Conservation (phyloP, 2,329 filamentous ascomycete species). For the Aspergillus ruber region DNA sequence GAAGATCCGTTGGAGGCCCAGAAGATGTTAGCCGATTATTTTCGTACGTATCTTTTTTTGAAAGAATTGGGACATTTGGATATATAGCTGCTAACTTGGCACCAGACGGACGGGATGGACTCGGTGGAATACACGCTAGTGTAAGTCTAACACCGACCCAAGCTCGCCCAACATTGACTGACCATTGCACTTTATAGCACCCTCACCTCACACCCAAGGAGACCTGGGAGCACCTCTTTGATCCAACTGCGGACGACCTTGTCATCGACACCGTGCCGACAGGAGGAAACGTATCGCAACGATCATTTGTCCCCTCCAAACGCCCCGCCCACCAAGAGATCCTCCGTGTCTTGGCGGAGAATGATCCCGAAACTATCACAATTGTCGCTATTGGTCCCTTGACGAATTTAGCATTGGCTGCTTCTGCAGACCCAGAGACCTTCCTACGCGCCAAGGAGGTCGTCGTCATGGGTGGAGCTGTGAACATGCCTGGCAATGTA, state of each 20-base stretch:
- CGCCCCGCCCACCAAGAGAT: slow-evolving; percentile 76
- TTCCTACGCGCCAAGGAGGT: slow-evolving; percentile 87
- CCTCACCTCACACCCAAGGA: slow-evolving; percentile 69
- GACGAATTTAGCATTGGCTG: slow-evolving; percentile 88
- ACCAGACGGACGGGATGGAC: slow-evolving; percentile 66
- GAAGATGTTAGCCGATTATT: slow-evolving; percentile 73
- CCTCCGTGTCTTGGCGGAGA: slow-evolving; percentile 73
- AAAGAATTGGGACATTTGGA: too few relatives aligned
- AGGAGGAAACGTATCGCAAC: slow-evolving; percentile 28
- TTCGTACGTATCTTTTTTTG: too few relatives aligned
- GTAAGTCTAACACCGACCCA: slow-evolving; percentile 22
- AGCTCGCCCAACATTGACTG: background rate
- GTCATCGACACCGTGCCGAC: slow-evolving; percentile 44
- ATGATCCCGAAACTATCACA: slow-evolving; percentile 77
- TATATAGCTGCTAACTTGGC: slow-evolving; percentile 3
- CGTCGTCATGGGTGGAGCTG: slow-evolving; percentile 88
- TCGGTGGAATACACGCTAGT: slow-evolving; percentile 64
- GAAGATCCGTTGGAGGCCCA: slow-evolving; percentile 80
- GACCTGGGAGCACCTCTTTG: slow-evolving; percentile 66
- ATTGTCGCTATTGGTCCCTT: slow-evolving; percentile 84
- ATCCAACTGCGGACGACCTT: slow-evolving; percentile 36
- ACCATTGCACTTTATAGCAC: slow-evolving; percentile 41
- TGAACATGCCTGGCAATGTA: slow-evolving; percentile 74
- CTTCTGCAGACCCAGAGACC: slow-evolving; percentile 78
- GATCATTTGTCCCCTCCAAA: slow-evolving; percentile 69